Evolutionary conservation across 208 protist genomes (phyloP).

Genomic region (Trypanosoma platydactyli): DNA sequence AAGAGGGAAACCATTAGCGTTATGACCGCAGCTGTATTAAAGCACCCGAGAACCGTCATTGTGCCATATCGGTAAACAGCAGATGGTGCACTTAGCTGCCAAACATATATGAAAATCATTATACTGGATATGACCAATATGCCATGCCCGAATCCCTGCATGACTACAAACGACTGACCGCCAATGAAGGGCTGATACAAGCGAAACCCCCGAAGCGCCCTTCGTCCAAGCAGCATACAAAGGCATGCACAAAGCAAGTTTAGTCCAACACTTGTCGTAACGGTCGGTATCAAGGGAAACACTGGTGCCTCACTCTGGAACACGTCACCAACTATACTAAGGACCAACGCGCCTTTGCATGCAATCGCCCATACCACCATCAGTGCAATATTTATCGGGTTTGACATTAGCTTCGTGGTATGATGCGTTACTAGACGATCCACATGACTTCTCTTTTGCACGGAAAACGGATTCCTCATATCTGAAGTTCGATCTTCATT

Average conservation of each 20-base stretch:
- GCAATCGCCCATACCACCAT: conserved; percentile 47
- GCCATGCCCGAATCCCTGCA: conserved; percentile 65
- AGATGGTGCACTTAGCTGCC: not conserved
- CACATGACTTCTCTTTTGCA: not conserved
- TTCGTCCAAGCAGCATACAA: conserved; percentile 39
- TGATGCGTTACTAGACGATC: not conserved
- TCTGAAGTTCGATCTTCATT: not conserved
- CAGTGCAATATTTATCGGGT: conserved; percentile 36
- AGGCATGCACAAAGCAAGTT: conserved; percentile 37
- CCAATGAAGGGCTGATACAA: conserved; percentile 75
- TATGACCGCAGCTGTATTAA: conserved; percentile 38
- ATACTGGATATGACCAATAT: conserved; percentile 31
- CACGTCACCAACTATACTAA: conserved; percentile 65
- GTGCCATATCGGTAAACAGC: conserved; percentile 46
- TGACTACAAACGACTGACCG: conserved; percentile 58
- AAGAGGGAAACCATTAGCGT: conserved; percentile 55
- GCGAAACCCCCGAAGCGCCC: conserved; percentile 40
- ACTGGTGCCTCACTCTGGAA: conserved; percentile 53
- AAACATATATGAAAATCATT: conserved; percentile 40
- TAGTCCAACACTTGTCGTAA: conserved; percentile 37
- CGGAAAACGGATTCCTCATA: not conserved
- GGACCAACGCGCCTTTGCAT: conserved; percentile 35
- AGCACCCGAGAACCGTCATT: conserved; percentile 53
- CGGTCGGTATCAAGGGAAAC: conserved; percentile 45
- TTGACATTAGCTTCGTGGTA: conserved; percentile 23